Conservation (phyloP, 805 yeast species). For the Metschnikowia aberdeeniae region DNA sequence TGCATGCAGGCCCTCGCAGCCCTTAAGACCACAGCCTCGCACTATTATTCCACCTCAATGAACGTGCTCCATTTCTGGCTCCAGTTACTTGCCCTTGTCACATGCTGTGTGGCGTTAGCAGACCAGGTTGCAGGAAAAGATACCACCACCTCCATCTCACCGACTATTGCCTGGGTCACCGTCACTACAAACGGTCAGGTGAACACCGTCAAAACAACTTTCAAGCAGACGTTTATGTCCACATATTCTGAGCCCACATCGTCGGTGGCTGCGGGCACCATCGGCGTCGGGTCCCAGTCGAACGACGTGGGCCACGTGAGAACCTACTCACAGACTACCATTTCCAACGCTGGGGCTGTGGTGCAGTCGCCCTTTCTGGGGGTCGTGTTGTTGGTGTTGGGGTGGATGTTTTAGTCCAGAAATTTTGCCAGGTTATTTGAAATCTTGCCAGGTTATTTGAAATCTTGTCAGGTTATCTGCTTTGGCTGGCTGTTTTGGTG, state of each 20-base stretch:
- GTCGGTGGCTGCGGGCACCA: slow-evolving; percentile 23
- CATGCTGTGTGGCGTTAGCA: slow-evolving; percentile 11
- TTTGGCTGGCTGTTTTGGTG: background rate
- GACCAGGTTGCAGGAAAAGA: slow-evolving; percentile 7
- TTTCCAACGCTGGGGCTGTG: slow-evolving; percentile 12
- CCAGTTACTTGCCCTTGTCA: slow-evolving; percentile 8
- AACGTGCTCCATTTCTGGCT: slow-evolving; percentile 5
- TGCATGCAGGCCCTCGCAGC: background rate
- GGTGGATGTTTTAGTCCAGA: slow-evolving; percentile 6
- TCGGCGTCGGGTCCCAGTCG: slow-evolving; percentile 29
- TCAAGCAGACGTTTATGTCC: slow-evolving; percentile 25
- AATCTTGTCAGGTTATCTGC: no score
- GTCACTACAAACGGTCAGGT: slow-evolving; percentile 29
- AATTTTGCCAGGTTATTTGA: background rate
- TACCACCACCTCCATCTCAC: slow-evolving; percentile 15
- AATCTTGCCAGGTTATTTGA: background rate
- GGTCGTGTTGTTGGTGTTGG: slow-evolving; percentile 3
- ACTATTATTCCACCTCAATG: slow-evolving; percentile 5
- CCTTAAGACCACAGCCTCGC: background rate
- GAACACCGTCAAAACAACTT: slow-evolving; percentile 23
- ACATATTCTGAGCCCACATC: slow-evolving; percentile 19
- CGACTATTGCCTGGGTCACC: slow-evolving; percentile 35
- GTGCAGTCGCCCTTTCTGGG: slow-evolving; percentile 17
- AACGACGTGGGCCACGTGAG: slow-evolving; percentile 31
- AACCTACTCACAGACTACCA: slow-evolving; percentile 26